Evolutionary conservation across 1,284 basidiomycete species (phyloP), one percentile per base, ranked within the genome.

Genomic region (Coriolopsis trogii): DNA sequence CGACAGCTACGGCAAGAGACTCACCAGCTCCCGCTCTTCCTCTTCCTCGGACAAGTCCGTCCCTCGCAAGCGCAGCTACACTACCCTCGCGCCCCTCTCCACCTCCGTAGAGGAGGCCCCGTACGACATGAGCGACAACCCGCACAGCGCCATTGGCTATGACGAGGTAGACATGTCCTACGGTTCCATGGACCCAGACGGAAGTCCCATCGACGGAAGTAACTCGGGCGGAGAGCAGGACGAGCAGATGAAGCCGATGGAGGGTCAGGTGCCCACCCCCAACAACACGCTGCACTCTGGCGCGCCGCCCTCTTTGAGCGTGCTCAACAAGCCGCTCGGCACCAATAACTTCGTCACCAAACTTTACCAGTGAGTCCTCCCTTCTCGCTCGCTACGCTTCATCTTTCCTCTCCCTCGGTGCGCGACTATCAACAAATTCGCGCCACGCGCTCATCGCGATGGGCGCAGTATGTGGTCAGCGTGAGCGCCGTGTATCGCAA

Each of bases 331-430:
- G 63, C 79, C 86, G 15, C 73, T 83, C 62, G 82, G 81, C 16
- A 86, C 85, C 31, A 91, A 91, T 63, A 91, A 91, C 64, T 91
- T 91, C 66, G 88, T 91, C 39, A 86, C 86, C 12, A 91, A 91
- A 75, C 74, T 91, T 24, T 91, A 89, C 69, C 86, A 89, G 88
- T 89, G 61, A 66, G 87, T 80, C 37, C 28, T 7, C 23, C 24
- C 18, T 51, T 26, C 24, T 49, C 36, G 24, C 31, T 26, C 20
- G 24, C 10, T 24, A 16, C 24, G 9, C 24, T 31, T 33, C 36
- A 13, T n/a, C 25, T 13, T 34, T 29, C 38, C 20, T 40, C 42
- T 48, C 30, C 25, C 18, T 24, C 13, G 28, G 7, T 25, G 44
- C 48, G 47, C 50, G 45, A 44, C 41, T 21, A 36, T 44, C 33